A percentile compares a stretch with the other conserved stretches of the same genome.
Evolutionary conservation across 257 asterid species (phyloP).

Genomic region (Osmanthus fragrans): DNA sequence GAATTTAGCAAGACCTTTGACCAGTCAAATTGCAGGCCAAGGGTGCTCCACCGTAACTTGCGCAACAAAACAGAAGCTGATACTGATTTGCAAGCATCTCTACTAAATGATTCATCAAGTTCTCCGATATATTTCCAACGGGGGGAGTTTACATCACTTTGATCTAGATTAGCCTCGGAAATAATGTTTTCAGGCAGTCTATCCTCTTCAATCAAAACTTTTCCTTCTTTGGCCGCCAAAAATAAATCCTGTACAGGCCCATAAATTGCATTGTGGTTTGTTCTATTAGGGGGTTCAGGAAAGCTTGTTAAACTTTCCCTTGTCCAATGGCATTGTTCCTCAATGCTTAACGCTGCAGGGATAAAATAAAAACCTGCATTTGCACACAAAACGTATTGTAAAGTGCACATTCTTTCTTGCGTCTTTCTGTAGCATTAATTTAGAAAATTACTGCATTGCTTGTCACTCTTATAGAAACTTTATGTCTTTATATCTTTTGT

Average conservation of each 20-base stretch:
- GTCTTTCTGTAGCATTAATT: not conserved
- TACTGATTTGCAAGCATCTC: constrained; percentile 50
- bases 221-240: constrained; percentile 63
- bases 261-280: constrained; percentile 47
- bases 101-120: constrained; percentile 34
- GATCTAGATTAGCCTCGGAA: constrained; percentile 26
- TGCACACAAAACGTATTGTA: constrained; percentile 5
- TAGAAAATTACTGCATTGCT: not conserved
- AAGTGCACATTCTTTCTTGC: not conserved
- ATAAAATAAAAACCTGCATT: constrained; percentile 82
- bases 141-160: constrained; percentile 27
- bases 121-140: constrained; percentile 56
- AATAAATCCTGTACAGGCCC: constrained; percentile 76
- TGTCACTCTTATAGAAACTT: not conserved
- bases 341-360: constrained; percentile 77
- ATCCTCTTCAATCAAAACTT: constrained; percentile 49
- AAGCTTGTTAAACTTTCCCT: constrained; percentile 78
- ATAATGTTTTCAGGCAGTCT: constrained; percentile 23
- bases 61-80: constrained; percentile 91
- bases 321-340: constrained; percentile 82
- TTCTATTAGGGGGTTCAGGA: constrained; percentile 76
- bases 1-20: constrained; percentile 81
- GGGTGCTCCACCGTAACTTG: constrained; percentile 98
- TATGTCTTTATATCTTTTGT: not conserved
- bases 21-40: constrained; percentile 99